phyloP scores from a whole-genome alignment of 148 eudicot species.

The Tetragonia tetragonoides region DNA sequence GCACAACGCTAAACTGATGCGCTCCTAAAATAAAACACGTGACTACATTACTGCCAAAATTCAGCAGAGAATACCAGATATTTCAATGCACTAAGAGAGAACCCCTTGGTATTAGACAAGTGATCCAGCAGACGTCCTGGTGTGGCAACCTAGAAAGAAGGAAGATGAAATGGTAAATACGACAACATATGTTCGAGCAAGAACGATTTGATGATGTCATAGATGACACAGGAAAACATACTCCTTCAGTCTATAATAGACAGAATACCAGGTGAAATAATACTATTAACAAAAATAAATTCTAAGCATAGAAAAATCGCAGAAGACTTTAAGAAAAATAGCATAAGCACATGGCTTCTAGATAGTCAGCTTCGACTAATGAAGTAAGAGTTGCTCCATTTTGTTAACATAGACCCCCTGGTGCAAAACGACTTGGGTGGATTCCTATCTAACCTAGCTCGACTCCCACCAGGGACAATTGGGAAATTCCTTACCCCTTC shows the following conservation, averaged over 20 bases:
- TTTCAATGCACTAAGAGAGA: constrained; percentile 75
- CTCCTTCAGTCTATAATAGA: neutral
- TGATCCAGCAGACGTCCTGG: constrained; percentile 98
- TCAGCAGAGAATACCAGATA: constrained; percentile 60
- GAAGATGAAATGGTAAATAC: constrained; percentile 8
- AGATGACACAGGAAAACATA: neutral
- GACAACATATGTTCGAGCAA: neutral
- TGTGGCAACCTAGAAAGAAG: constrained; percentile 67
- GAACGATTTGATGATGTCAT: neutral
- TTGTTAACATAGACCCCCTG: too few relatives aligned
- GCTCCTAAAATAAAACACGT: neutral
- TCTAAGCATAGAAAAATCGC: neutral
- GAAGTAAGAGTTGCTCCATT: too few relatives aligned
- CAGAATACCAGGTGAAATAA: neutral
- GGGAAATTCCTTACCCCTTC: too few relatives aligned
- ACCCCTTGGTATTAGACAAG: constrained; percentile 87
- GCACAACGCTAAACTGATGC: neutral
- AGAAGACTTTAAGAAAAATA: neutral
- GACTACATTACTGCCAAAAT: neutral
- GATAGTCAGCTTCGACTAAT: too few relatives aligned
- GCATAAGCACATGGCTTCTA: neutral
- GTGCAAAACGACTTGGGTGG: too few relatives aligned
- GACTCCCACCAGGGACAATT: too few relatives aligned
- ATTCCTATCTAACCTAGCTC: too few relatives aligned
- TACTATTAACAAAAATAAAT: neutral